These are phyloP conservation scores for Puccinia polysora DNA, from an alignment of 1,284 basidiomycete genomes.

Conservation along the genomic window DNA sequence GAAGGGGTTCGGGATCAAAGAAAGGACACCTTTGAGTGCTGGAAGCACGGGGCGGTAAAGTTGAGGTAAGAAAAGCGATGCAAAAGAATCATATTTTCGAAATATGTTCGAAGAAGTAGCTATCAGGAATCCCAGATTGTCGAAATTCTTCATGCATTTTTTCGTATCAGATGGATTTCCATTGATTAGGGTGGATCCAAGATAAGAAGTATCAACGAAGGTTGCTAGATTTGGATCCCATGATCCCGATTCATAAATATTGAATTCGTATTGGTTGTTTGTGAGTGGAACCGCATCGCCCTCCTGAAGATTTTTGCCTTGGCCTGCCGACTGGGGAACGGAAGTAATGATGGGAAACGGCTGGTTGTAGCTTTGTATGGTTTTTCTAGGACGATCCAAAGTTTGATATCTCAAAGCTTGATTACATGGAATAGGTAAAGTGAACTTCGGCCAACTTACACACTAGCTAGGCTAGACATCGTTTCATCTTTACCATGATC, in stretches of 20 bases:
- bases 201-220: slow-evolving; percentile 20
- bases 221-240: slow-evolving; percentile 32
- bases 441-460: background rate
- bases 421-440: too few species aligned
- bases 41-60: slow-evolving; percentile 12
- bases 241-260: slow-evolving; percentile 14
- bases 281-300: slow-evolving; percentile 10
- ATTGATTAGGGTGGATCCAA: background rate
- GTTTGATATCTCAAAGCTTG: too few species aligned
- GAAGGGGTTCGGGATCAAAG: slow-evolving; percentile 17
- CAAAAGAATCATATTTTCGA: slow-evolving; percentile 12
- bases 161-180: background rate
- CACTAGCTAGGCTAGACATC: background rate
- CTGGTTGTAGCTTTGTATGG: slow-evolving; percentile 14
- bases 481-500: slow-evolving; percentile 12
- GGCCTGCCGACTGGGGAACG: slow-evolving; percentile 4
- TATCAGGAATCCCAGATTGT: slow-evolving; percentile 28
- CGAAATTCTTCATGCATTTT: slow-evolving; percentile 22
- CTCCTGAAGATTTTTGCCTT: background rate
- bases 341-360: slow-evolving; percentile 35
- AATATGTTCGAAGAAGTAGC: slow-evolving; percentile 28
- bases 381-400: slow-evolving; percentile 5
- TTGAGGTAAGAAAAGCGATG: slow-evolving; percentile 9
- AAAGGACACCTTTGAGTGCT: slow-evolving; percentile 1
- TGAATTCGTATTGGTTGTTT: slow-evolving; percentile 34